Base-by-base conservation (phyloP, 2,329 filamentous ascomycete genomes). In the Fusarium protoensiforme region DNA sequence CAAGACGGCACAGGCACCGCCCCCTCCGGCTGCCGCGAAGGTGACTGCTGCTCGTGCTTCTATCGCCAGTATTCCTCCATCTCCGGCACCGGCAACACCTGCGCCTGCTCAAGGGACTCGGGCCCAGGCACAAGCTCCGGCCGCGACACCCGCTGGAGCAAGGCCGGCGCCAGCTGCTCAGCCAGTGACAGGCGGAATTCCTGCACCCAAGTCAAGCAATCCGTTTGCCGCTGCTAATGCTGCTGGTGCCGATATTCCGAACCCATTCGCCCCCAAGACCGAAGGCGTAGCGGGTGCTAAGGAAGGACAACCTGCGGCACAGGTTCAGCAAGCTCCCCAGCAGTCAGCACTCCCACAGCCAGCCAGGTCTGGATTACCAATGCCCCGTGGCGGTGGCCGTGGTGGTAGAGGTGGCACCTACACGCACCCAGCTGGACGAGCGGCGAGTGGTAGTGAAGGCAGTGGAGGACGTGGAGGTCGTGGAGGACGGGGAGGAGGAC, bases 1-100 rank as follows among this genome's bases (percentile, higher is more conserved):
- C 0, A 95, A 96, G 82, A 86, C 61, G 22, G 78, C 82, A 24
- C 80, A 81, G 43, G 75, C 80, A 18, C 74, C 78, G n/a, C 77
- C 79, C 6, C 71, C 77, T 7, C 68, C 77, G 29, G 70, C 76
- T 11, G 61, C 64, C 14, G 77, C 51, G 51, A 79, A 78, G 64
- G 66, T 75, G 11, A 69, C 75, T 13, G 78, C 78, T 4, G 72
- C 59, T 11, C 72, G 72, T 41, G 79, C 77, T 56, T 73, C 78
- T 14, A 67, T 63, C 20, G 67, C 75, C 22, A 75, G 72, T 11
- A 65, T 73, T 16, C 75, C 75, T 7, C 59, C 78, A 58, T 71
- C 76, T 18, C 75, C 75, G 59, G 64, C 74, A 4, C 72, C 76
- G n/a, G 69, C 69, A n/a, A 77, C 72, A 29, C 73, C 78, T 31